phyloP scores from a whole-genome alignment of 1,284 basidiomycete genomes.

The Trichosporon ovoides region DNA sequence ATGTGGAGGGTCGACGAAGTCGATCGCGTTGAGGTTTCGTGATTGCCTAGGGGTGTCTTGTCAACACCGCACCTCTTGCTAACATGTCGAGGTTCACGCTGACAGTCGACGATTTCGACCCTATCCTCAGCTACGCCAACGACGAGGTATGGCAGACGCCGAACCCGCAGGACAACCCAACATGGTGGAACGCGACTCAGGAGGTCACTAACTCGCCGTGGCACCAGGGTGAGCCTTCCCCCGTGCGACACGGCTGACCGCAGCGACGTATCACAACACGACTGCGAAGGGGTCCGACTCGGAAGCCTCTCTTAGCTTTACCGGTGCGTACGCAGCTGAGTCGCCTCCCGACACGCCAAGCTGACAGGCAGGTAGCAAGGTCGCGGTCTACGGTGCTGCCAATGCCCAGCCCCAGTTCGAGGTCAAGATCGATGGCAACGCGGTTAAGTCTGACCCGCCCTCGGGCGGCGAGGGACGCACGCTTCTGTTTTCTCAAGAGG shows the following conservation, averaged over 20 bases:
- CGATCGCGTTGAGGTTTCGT: neutral
- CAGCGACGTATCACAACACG: conserved; percentile 45
- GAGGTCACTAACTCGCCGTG: conserved; percentile 38
- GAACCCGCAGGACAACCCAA: conserved; percentile 43
- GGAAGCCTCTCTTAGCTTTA: conserved; percentile 38
- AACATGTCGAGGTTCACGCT: conserved; percentile 26
- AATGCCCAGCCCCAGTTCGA: conserved; percentile 27
- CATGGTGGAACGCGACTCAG: conserved; percentile 36
- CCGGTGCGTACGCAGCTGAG: conserved; percentile 16
- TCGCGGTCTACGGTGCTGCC: conserved; percentile 41
- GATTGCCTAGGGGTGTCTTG: neutral
- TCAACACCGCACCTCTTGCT: too few relatives aligned
- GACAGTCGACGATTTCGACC: conserved; percentile 50
- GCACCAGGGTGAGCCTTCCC: conserved; percentile 38
- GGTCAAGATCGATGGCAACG: conserved; percentile 36
- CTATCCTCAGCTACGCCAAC: conserved; percentile 36
- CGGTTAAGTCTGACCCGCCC: conserved; percentile 10
- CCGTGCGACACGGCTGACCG: conserved; percentile 11
- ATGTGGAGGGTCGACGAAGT: neutral
- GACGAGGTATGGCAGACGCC: conserved; percentile 44
- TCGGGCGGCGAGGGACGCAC: conserved; percentile 20
- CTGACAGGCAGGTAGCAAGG: conserved; percentile 10
- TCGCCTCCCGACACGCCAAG: neutral
- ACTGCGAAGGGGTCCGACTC: conserved; percentile 23
- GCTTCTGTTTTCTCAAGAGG: conserved; percentile 26